A percentile compares a stretch with the other conserved stretches of the same genome.
These are phyloP conservation scores for Sporothrix phasma DNA, from an alignment of 2,329 filamentous ascomycete genomes.

Conservation along the genomic window DNA sequence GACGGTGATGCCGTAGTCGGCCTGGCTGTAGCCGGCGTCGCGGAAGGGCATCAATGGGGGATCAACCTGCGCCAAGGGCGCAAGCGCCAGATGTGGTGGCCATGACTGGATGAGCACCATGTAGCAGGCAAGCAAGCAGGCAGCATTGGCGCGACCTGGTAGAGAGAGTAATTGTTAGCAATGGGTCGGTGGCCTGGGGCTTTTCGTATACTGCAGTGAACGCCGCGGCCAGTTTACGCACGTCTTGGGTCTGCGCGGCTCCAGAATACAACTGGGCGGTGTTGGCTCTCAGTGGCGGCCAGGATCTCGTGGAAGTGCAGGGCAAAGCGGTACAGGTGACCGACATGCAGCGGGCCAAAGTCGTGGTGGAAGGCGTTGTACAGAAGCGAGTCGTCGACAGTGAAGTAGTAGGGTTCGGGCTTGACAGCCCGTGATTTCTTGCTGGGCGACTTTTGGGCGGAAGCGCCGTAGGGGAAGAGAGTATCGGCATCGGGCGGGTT, in stretches of 20 bases:
- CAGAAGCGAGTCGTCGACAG: constrained; percentile 79
- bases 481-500: constrained; percentile 72
- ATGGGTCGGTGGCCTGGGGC: neutral
- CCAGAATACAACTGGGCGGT: constrained; percentile 90
- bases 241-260: constrained; percentile 85
- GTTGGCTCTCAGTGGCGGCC: constrained; percentile 81
- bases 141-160: constrained; percentile 78
- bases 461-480: constrained; percentile 68
- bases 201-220: neutral
- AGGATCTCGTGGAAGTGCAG: constrained; percentile 93
- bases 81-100: constrained; percentile 90
- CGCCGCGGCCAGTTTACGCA: constrained; percentile 35
- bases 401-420: constrained; percentile 83
- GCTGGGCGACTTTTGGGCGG: constrained; percentile 53
- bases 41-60: constrained; percentile 98
- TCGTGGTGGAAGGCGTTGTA: constrained; percentile 99
- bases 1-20: constrained; percentile 89
- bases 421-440: constrained; percentile 59
- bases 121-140: constrained; percentile 91
- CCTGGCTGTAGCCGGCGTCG: constrained; percentile 96
- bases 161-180: constrained; percentile 20
- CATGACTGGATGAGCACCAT: constrained; percentile 98
- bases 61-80: constrained; percentile 92
- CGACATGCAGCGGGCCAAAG: constrained; percentile 94
- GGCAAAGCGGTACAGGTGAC: constrained; percentile 91